phyloP scores from a whole-genome alignment of 2,329 filamentous ascomycete genomes.

The Curvularia sp. region DNA sequence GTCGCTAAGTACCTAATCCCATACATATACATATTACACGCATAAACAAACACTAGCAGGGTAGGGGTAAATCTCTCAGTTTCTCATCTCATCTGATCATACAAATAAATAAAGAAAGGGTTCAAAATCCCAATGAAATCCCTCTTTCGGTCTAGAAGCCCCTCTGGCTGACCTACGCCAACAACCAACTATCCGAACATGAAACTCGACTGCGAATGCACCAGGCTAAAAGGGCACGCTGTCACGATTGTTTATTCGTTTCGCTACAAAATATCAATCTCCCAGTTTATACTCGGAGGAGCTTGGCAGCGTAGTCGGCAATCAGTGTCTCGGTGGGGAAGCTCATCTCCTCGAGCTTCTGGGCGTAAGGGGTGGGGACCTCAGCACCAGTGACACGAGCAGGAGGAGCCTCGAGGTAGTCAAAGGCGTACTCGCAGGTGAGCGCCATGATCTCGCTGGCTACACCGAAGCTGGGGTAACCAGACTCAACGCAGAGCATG shows the following conservation, averaged over 20 bases:
- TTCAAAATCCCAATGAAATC: slow-evolving; percentile 6
- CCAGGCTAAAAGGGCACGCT: not conserved
- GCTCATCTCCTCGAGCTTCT: slow-evolving; percentile 89
- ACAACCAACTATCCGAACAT: not conserved
- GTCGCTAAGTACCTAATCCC: not conserved
- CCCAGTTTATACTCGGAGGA: slow-evolving; percentile 72
- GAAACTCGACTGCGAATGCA: not conserved
- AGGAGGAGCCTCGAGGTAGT: slow-evolving; percentile 94
- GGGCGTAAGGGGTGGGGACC: slow-evolving; percentile 94
- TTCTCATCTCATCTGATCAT: slow-evolving; percentile 31
- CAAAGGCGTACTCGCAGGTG: slow-evolving; percentile 96
- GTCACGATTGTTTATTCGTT: not conserved
- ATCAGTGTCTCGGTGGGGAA: slow-evolving; percentile 94
- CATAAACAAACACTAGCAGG: not conserved
- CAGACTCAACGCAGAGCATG: slow-evolving; percentile 90
- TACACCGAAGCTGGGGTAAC: slow-evolving; percentile 95
- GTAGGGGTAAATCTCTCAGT: not conserved
- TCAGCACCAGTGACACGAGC: slow-evolving; percentile 95
- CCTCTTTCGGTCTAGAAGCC: slow-evolving; percentile 3
- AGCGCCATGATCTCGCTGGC: slow-evolving; percentile 90
- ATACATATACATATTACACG: not conserved
- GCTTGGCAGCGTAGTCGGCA: slow-evolving; percentile 85
- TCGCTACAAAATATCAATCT: not conserved
- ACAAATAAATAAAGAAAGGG: slow-evolving; percentile 20
- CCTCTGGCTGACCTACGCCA: slow-evolving; percentile 3